These are phyloP conservation scores for Lineolata rhizophorae DNA, from an alignment of 495 filamentous ascomycete genomes.

Conservation along the genomic window DNA sequence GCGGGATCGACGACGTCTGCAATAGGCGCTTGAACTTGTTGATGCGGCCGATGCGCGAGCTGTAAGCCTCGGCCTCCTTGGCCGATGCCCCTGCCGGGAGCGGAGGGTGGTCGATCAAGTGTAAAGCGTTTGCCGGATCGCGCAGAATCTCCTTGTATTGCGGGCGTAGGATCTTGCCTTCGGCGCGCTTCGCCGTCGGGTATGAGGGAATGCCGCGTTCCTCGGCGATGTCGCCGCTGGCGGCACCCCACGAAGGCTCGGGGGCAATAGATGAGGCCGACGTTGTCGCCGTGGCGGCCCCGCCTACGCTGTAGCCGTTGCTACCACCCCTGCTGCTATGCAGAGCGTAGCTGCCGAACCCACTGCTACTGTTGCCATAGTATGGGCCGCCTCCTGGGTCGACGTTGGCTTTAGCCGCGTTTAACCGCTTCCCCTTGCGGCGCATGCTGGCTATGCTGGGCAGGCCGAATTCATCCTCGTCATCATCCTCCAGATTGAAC, in stretches of 20 bases:
- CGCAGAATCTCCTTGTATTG: slow-evolving; percentile 93
- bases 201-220: slow-evolving; percentile 75
- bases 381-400: slow-evolving; percentile 22
- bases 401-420: slow-evolving; percentile 21
- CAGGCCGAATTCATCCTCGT: slow-evolving; percentile 86
- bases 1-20: slow-evolving; percentile 70
- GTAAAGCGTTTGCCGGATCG: slow-evolving; percentile 87
- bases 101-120: slow-evolving; percentile 75
- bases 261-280: slow-evolving; percentile 7
- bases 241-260: slow-evolving; percentile 28
- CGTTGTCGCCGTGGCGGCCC: no score
- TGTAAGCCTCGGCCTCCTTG: slow-evolving; percentile 73
- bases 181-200: slow-evolving; percentile 63
- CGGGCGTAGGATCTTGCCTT: slow-evolving; percentile 85
- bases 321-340: neutral
- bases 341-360: neutral
- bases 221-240: slow-evolving; percentile 77
- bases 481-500: slow-evolving; percentile 64
- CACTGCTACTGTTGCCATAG: neutral
- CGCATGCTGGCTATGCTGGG: slow-evolving; percentile 80
- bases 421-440: slow-evolving; percentile 34
- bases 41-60: slow-evolving; percentile 74
- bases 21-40: slow-evolving; percentile 97
- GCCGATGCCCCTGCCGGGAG: slow-evolving; percentile 49
- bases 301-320: no score